These are phyloP conservation scores for Marchantia polymorpha DNA, from an alignment of 225 moss, liverwort and hornwort genomes.

Conservation along the genomic window DNA sequence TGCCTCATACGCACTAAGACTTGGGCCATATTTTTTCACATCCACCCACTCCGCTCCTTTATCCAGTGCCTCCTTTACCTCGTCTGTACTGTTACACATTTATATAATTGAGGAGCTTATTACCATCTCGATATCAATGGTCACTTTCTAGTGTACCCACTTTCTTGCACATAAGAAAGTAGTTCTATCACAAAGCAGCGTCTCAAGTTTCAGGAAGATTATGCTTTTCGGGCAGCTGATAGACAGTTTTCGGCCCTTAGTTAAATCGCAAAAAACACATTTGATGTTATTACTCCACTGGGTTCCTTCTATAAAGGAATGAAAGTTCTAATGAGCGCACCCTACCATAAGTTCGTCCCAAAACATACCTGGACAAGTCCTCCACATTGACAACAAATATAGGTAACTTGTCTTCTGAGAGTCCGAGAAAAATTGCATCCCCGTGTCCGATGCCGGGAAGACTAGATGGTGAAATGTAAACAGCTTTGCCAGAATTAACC, in stretches of 20 bases:
- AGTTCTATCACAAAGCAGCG: too few relatives aligned
- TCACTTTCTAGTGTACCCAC: too few relatives aligned
- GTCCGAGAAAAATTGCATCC: conserved; percentile 70
- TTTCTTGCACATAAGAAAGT: too few relatives aligned
- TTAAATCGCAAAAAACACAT: background rate
- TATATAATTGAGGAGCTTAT: background rate
- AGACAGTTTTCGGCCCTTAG: background rate
- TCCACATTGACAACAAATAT: conserved; percentile 68
- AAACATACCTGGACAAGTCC: conserved; percentile 59
- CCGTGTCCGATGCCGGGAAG: conserved; percentile 49
- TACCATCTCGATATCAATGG: too few relatives aligned
- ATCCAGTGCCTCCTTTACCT: conserved; percentile 58
- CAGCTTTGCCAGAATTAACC: conserved; percentile 64
- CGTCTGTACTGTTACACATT: conserved; percentile 67
- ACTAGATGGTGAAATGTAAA: conserved; percentile 51
- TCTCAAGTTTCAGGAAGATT: too few relatives aligned
- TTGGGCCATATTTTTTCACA: conserved; percentile 62
- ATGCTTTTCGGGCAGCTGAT: background rate
- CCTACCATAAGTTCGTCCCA: background rate
- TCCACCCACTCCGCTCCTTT: conserved; percentile 82
- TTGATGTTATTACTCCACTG: background rate
- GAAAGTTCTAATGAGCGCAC: background rate
- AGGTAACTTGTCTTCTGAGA: conserved; percentile 61
- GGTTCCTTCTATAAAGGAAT: background rate
- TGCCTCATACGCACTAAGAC: conserved; percentile 65